phyloP scores from a whole-genome alignment of 1,139 yeast species.

The Blastobotrys indianensis region DNA sequence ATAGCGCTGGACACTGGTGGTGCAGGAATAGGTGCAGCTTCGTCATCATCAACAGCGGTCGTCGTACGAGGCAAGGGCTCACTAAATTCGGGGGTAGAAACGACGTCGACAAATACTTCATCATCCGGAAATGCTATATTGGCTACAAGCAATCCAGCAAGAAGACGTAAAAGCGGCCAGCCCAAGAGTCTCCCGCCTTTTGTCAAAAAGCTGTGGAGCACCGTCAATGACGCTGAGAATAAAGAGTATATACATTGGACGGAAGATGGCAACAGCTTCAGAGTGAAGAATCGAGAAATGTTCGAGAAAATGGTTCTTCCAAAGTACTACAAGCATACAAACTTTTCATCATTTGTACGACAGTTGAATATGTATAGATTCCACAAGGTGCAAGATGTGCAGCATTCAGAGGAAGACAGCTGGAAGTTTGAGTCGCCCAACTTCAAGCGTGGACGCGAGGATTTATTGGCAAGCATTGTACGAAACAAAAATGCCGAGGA shows the following conservation, averaged over 20 bases:
- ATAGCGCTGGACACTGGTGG: not conserved
- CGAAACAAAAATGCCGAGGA: slow-evolving; percentile 38
- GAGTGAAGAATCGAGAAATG: slow-evolving; percentile 76
- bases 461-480: slow-evolving; percentile 66
- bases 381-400: slow-evolving; percentile 84
- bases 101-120: no score
- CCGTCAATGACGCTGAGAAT: slow-evolving; percentile 80
- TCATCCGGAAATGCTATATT: no score
- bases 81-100: no score
- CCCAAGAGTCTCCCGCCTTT: slow-evolving; percentile 68
- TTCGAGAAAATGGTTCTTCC: slow-evolving; percentile 82
- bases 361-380: slow-evolving; percentile 96
- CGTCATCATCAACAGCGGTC: slow-evolving; percentile 5
- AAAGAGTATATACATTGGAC: slow-evolving; percentile 74
- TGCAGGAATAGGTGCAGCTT: slow-evolving; percentile 4
- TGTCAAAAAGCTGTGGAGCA: slow-evolving; percentile 88
- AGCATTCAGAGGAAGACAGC: slow-evolving; percentile 47
- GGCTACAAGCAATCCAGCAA: slow-evolving; percentile 8
- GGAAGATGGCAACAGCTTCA: slow-evolving; percentile 77
- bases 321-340: slow-evolving; percentile 83
- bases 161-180: slow-evolving; percentile 25
- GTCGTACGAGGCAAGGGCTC: slow-evolving; percentile 7
- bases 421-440: slow-evolving; percentile 81
- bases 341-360: slow-evolving; percentile 87
- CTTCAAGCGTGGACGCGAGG: slow-evolving; percentile 64